Evolutionary conservation across 2,329 filamentous ascomycete species (phyloP).

Genomic region (Botrytis aclada): DNA sequence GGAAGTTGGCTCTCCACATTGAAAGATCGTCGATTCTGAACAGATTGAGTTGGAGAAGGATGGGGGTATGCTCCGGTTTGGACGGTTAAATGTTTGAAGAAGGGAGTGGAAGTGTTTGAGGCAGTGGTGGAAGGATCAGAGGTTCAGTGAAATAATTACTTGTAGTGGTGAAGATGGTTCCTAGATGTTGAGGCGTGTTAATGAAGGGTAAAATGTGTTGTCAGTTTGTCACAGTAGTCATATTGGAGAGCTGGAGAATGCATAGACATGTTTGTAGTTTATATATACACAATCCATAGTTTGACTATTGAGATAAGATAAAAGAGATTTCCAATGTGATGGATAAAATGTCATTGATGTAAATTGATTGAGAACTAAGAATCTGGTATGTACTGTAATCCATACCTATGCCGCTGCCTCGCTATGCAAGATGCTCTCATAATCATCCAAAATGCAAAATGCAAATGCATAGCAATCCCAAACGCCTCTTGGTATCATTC

Average conservation of each 20-base stretch:
- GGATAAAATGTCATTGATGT: neutral
- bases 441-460: slow-evolving; percentile 14
- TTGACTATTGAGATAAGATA: neutral
- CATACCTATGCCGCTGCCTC: neutral
- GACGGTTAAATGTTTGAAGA: neutral
- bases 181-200: too few relatives aligned
- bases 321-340: neutral
- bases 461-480: neutral
- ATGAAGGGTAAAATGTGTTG: neutral
- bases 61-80: neutral
- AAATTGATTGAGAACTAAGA: neutral
- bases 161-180: neutral
- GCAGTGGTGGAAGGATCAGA: neutral
- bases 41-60: neutral
- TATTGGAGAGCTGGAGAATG: neutral
- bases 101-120: neutral
- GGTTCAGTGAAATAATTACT: neutral
- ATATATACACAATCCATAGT: neutral
- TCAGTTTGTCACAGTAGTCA: neutral
- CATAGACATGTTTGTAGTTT: neutral
- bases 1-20: neutral
- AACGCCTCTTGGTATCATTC: slow-evolving; percentile 20
- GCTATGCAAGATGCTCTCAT: slow-evolving; percentile 10
- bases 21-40: neutral
- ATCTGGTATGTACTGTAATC: neutral